Conservation (phyloP, 495 filamentous ascomycete genomes). For the Pyronema omphalodes region DNA sequence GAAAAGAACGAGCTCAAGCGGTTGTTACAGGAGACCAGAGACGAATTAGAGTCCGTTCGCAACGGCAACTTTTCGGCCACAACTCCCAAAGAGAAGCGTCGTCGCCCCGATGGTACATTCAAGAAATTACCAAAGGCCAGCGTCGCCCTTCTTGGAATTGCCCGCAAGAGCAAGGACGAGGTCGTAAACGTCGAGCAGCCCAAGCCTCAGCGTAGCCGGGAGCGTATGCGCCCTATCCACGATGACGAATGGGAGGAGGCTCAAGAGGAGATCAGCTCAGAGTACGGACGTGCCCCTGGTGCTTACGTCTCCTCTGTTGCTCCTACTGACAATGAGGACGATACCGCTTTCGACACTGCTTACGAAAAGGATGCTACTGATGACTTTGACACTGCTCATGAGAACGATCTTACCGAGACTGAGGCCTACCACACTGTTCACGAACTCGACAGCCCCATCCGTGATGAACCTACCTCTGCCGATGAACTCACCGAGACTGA, state of each 20-base stretch:
- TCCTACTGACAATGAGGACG: constrained; percentile 6
- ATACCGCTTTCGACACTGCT: constrained; percentile 24
- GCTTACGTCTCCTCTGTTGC: constrained; percentile 15
- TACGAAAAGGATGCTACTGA: constrained; percentile 35
- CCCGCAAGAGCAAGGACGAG: constrained; percentile 58
- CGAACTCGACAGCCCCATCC: constrained; percentile 47
- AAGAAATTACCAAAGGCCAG: constrained; percentile 56
- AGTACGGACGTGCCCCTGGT: constrained; percentile 3
- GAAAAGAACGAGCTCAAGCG: constrained; percentile 91
- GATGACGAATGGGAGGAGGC: constrained; percentile 69
- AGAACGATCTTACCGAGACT: constrained; percentile 61
- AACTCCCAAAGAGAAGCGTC: constrained; percentile 39
- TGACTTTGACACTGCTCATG: constrained; percentile 69
- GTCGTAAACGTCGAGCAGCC: constrained; percentile 51
- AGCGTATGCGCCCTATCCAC: not conserved
- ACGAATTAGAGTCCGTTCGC: constrained; percentile 70
- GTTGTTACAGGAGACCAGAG: constrained; percentile 86
- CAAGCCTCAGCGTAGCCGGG: not conserved
- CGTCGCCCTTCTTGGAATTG: constrained; percentile 46
- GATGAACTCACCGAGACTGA: constrained; percentile 84
- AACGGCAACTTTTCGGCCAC: constrained; percentile 8
- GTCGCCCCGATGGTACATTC: constrained; percentile 51
- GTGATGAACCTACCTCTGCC: constrained; percentile 42
- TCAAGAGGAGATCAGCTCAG: constrained; percentile 2
- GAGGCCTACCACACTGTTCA: constrained; percentile 86